Evolutionary conservation across 2,329 filamentous ascomycete species (phyloP).

Genomic region (Colletotrichum kahawae): DNA sequence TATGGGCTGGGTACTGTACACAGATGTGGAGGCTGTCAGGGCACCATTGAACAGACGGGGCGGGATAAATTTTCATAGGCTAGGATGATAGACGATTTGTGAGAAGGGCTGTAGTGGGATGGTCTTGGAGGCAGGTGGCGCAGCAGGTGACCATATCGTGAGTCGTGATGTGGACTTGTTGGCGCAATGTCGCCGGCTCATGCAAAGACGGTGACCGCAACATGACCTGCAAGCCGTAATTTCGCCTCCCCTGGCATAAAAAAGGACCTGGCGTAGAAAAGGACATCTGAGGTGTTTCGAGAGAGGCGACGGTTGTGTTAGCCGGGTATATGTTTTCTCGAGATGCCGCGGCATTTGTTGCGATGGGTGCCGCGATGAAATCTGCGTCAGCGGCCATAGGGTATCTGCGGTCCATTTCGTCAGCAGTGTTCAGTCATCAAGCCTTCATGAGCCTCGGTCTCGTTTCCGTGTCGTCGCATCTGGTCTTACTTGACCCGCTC

Average conservation of each 20-base stretch:
- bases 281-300: background rate
- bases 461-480: background rate
- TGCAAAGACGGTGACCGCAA: background rate
- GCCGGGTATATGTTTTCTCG: background rate
- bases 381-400: background rate
- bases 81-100: background rate
- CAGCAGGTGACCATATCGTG: background rate
- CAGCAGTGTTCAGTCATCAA: background rate
- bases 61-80: background rate
- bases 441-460: background rate
- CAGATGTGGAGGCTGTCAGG: background rate
- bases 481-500: background rate
- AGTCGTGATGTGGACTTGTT: background rate
- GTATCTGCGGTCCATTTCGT: background rate
- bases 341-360: background rate
- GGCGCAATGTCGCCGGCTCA: background rate
- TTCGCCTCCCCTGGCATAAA: rapidly evolving
- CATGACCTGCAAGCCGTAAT: background rate
- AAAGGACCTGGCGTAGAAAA: background rate
- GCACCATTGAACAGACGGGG: background rate
- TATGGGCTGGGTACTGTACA: background rate
- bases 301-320: background rate
- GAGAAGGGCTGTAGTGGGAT: background rate
- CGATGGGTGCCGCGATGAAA: background rate
- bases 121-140: background rate